Conservation (phyloP, 225 moss, liverwort and hornwort species). For the Rhytidiadelphus loreus region DNA sequence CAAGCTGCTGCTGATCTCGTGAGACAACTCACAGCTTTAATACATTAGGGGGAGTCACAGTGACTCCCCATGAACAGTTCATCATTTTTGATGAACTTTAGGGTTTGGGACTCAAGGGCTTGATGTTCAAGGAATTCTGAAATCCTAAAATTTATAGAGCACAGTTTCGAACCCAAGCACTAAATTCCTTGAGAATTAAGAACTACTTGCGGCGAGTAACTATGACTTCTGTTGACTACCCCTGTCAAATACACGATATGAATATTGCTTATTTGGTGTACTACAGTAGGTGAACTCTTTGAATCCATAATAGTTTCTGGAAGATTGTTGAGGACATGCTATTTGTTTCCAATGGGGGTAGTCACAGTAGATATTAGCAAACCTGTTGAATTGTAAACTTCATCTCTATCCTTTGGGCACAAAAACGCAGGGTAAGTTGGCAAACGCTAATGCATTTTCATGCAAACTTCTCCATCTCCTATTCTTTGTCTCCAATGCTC, state of each 20-base stretch:
- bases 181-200: neutral
- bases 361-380: neutral
- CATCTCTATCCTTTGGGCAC: neutral
- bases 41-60: neutral
- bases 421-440: neutral
- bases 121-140: neutral
- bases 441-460: neutral
- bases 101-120: neutral
- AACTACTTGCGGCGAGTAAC: neutral
- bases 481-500: neutral
- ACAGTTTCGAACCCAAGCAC: neutral
- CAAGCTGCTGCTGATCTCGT: conserved; percentile 30
- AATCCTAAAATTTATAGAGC: neutral
- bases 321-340: neutral
- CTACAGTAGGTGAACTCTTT: neutral
- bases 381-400: neutral
- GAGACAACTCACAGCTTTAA: neutral
- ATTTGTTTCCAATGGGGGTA: neutral
- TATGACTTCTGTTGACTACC: neutral
- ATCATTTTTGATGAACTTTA: neutral
- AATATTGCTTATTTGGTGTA: neutral
- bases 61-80: neutral
- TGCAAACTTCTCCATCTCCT: neutral
- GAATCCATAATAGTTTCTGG: neutral
- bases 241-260: neutral